phyloP scores from a whole-genome alignment of 176 grass and related monocot genomes.

The Zea mays region DNA sequence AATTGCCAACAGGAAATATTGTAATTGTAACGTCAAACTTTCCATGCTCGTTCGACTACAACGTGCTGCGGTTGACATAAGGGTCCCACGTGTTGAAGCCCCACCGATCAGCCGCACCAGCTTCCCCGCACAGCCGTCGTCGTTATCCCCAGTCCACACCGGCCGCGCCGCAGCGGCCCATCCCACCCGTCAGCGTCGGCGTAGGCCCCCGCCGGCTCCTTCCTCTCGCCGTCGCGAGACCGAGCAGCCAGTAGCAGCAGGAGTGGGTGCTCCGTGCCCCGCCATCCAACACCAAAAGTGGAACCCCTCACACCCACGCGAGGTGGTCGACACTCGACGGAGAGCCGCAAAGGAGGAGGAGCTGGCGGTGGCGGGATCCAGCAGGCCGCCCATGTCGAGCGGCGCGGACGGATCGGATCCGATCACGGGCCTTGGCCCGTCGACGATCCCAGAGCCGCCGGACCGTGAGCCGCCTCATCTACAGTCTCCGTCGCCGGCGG shows the following conservation, averaged over 20 bases:
- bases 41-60: not conserved
- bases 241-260: constrained; percentile 39
- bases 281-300: constrained; percentile 8
- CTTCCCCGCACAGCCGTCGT: not conserved
- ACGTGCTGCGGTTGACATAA: not conserved
- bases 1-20: too few relatives aligned
- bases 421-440: not conserved
- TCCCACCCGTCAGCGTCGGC: constrained; percentile 35
- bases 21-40: not conserved
- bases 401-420: constrained; percentile 32
- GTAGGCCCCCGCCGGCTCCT: constrained; percentile 29
- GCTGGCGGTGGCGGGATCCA: not conserved
- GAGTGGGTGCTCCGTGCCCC: constrained; percentile 32
- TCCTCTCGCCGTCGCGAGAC: constrained; percentile 26
- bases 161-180: not conserved
- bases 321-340: constrained; percentile 32
- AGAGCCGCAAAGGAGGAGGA: constrained; percentile 4
- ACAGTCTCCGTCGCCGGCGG: not conserved
- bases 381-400: constrained; percentile 38
- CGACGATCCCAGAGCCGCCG: not conserved
- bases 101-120: not conserved
- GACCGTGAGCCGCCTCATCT: not conserved
- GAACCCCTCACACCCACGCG: constrained; percentile 5
- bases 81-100: fast-evolving
- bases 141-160: constrained; percentile 25